A percentile compares a stretch with the other conserved stretches of the same genome.
These are phyloP conservation scores for Phyllosticta citriasiana DNA, from an alignment of 2,329 filamentous ascomycete genomes.

Conservation along the genomic window DNA sequence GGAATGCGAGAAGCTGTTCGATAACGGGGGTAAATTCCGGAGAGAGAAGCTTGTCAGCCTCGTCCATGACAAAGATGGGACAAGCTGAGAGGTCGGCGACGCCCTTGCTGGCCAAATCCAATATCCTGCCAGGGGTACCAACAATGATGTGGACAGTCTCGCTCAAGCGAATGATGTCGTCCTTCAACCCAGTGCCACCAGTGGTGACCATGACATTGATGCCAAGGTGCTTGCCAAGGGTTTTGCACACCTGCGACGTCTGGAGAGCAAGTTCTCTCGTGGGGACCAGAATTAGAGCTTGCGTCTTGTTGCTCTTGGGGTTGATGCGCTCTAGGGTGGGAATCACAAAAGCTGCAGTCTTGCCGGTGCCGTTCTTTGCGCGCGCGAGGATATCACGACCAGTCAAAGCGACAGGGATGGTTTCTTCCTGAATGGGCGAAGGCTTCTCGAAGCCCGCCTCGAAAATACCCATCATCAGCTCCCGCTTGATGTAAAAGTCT, in stretches of 20 bases:
- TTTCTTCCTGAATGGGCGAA: constrained; percentile 98
- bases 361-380: constrained; percentile 97
- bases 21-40: constrained; percentile 96
- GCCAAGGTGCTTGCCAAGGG: constrained; percentile 88
- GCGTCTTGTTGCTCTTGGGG: constrained; percentile 90
- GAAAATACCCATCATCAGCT: constrained; percentile 97
- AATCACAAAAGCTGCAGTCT: constrained; percentile 96
- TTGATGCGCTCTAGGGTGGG: constrained; percentile 93
- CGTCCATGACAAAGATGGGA: constrained; percentile 98
- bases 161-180: constrained; percentile 91
- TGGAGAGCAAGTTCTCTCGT: constrained; percentile 95
- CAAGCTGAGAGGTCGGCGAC: constrained; percentile 94
- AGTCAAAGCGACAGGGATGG: constrained; percentile 90
- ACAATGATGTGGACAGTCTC: constrained; percentile 96
- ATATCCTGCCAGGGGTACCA: constrained; percentile 89
- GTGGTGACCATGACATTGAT: constrained; percentile 99
- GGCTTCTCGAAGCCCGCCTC: constrained; percentile 98
- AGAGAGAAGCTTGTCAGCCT: constrained; percentile 95
- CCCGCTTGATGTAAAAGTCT: constrained; percentile 88
- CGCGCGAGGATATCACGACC: constrained; percentile 91
- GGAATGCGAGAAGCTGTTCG: constrained; percentile 88
- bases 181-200: constrained; percentile 85
- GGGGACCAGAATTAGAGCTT: constrained; percentile 91
- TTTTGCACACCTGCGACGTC: constrained; percentile 99
- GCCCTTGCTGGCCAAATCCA: constrained; percentile 91